Percentiles rank a stretch among this genome's conserved stretches.
phyloP scores from a whole-genome alignment of 1,284 basidiomycete genomes.

The Cutaneotrichosporon dermatis region DNA sequence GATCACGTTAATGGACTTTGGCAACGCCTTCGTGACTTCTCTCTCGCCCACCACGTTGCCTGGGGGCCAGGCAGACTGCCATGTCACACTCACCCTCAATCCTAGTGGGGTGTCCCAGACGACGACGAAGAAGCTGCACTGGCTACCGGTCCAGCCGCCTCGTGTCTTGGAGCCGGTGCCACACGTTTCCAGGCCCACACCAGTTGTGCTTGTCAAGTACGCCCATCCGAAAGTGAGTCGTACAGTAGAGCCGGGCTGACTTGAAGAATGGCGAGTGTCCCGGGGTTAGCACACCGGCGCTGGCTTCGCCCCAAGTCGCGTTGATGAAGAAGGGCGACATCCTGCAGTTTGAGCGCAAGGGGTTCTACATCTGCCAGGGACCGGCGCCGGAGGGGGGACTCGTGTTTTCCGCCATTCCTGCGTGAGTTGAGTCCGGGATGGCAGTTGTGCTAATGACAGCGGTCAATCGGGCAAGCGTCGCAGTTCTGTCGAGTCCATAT shows the following conservation, averaged over 20 bases:
- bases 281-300: background rate
- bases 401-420: background rate
- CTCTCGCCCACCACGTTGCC: background rate
- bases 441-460: too few species aligned
- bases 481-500: too few species aligned
- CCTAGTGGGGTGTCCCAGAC: background rate
- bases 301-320: background rate
- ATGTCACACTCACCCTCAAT: background rate
- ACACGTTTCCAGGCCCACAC: background rate
- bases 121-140: conserved; percentile 4
- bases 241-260: background rate
- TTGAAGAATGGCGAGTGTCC: background rate
- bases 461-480: too few species aligned
- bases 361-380: conserved; percentile 5
- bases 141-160: background rate
- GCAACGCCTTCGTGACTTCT: background rate
- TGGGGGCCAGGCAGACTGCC: background rate
- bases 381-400: background rate
- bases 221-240: background rate
- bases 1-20: conserved; percentile 7
- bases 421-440: background rate
- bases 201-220: conserved; percentile 3
- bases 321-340: background rate
- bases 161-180: too few species aligned
- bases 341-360: conserved; percentile 6